Evolutionary conservation across 345 rosid genomes (phyloP), one percentile per base, ranked within the genome.

Genomic region (Erucastrum elatum): DNA sequence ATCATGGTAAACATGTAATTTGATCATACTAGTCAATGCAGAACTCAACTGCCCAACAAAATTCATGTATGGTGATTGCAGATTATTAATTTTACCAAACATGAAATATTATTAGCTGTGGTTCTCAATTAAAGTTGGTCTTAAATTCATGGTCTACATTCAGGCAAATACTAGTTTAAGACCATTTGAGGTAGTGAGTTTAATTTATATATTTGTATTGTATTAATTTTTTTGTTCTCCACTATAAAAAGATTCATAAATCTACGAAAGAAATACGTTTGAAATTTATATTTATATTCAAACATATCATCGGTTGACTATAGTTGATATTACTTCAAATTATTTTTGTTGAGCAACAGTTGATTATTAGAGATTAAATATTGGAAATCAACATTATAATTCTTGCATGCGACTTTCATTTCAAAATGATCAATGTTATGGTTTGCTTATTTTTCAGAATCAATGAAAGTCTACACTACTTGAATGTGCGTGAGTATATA

Each of bases 71-170:
- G 51, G n/a, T 44, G 4, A 44, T 44, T 11, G 51, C n/a, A 11
- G n/a, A 41, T 44, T 44, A 10, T 11, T 2, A 44, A 44, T 44
- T 11, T 44, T 39, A 44, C n/a, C 5, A 11, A 44, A 44, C 51
- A 44, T 44, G 4, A 44, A 44, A 44, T 25, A 72, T 31, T 15
- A 15, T 72, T 44, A 78, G 68, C 68, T 46, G 82, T 26, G 61
- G 15, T 56, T 56, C 72, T 72, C 81, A 4, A 72, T 41, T 41
- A 78, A 78, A 72, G 68, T 5, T 56, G 39, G 49, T 78, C 81
- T 78, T 71, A 65, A 72, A 71, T 78, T 71, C 81, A 77, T 71
- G 60, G 72, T 71, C 72, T 71, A 77, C 64, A 8, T 21, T 49
- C 31, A 15, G 7, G 35, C 26, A 9, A 21, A 12, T 61, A 27